These are phyloP conservation scores for Metschnikowia sp. DNA, from an alignment of 805 yeast species.

Conservation along the genomic window DNA sequence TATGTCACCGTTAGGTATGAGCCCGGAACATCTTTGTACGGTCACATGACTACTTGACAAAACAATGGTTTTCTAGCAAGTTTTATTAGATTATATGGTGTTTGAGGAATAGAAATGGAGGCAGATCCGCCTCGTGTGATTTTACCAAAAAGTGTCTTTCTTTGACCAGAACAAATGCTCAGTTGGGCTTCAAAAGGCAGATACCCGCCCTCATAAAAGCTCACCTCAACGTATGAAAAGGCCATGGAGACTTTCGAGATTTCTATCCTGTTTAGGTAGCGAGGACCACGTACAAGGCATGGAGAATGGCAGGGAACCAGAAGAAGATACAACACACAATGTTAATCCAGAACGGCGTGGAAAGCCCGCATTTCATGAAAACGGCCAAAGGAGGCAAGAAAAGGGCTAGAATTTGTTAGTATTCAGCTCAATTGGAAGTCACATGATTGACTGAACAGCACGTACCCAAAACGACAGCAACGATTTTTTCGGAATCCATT, in stretches of 20 bases:
- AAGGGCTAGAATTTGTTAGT: conserved; percentile 42
- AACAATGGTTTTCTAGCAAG: background rate
- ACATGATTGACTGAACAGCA: background rate
- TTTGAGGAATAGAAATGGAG: background rate
- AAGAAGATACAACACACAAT: conserved; percentile 55
- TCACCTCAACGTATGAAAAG: background rate
- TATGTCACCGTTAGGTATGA: too few species aligned
- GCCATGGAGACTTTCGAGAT: background rate
- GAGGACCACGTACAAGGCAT: conserved; percentile 64
- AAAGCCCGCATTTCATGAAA: conserved; percentile 63
- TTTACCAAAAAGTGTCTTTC: too few species aligned
- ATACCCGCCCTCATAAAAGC: background rate
- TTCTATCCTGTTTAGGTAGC: conserved; percentile 11
- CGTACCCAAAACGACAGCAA: conserved; percentile 36
- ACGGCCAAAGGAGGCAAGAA: conserved; percentile 77
- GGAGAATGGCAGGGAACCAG: conserved; percentile 80
- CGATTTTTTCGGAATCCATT: conserved; percentile 42
- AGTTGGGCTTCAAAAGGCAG: too few species aligned
- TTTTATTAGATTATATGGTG: background rate
- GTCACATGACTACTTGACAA: background rate
- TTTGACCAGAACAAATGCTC: too few species aligned
- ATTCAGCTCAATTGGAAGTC: background rate
- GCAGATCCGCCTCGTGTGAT: background rate
- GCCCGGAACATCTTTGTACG: background rate
- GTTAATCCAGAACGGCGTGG: conserved; percentile 63